Conservation (phyloP, 2,329 filamentous ascomycete genomes). For the Incumbomyces lentus region DNA sequence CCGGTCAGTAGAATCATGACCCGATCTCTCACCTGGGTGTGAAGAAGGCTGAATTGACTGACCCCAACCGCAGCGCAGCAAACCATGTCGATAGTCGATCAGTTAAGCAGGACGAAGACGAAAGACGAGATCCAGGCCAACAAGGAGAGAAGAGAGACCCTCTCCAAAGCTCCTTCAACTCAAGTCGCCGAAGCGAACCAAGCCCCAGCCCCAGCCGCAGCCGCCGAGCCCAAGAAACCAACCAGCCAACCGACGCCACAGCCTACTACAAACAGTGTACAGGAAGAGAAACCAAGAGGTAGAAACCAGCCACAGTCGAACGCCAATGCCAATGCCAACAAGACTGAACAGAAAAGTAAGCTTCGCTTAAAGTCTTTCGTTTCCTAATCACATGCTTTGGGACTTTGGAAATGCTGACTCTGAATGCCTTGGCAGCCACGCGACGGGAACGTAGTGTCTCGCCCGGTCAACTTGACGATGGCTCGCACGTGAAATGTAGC, state of each 20-base stretch:
- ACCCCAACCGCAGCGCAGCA: background rate
- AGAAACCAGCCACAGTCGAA: background rate
- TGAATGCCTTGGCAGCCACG: background rate
- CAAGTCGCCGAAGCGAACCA: no score
- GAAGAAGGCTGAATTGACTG: background rate
- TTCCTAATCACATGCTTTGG: no score
- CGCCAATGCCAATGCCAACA: background rate
- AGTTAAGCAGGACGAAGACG: slow-evolving; percentile 4
- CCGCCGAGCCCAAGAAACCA: no score
- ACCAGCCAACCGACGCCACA: background rate
- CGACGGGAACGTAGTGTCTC: slow-evolving; percentile 14
- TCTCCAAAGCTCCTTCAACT: background rate
- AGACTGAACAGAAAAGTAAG: no score
- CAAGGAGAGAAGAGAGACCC: background rate
- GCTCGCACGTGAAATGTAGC: slow-evolving; percentile 16
- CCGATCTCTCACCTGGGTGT: background rate
- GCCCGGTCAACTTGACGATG: slow-evolving; percentile 18
- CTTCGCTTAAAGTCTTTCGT: no score
- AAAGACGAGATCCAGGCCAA: slow-evolving; percentile 2
- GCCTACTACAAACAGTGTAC: background rate
- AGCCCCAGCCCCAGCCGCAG: background rate
- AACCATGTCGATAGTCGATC: slow-evolving; percentile 4
- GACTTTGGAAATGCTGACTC: background rate
- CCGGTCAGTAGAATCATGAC: slow-evolving; percentile 7
- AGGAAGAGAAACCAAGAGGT: background rate